Conservation (phyloP, 164 flowering plant genomes). For the Macadamia integrifolia region DNA sequence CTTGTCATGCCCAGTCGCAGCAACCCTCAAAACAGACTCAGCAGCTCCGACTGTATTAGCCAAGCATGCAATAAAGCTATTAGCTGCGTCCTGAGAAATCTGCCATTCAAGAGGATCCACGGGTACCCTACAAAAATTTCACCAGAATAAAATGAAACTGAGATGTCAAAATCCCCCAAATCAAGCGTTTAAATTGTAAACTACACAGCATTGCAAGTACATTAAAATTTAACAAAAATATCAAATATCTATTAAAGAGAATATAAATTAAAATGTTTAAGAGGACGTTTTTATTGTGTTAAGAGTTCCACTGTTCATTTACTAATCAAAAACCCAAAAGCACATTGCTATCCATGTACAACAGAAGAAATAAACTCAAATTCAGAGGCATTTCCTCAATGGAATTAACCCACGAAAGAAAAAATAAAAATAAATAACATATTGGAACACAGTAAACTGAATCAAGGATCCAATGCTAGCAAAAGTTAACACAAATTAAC, state of each 20-base stretch:
- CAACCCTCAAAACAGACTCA: slow-evolving; percentile 92
- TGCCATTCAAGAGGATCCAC: slow-evolving; percentile 99
- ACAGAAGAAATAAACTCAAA: background rate
- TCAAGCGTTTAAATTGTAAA: too few species aligned
- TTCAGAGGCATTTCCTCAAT: background rate
- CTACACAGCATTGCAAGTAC: background rate
- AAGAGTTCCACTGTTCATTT: too few species aligned
- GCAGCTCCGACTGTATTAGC: slow-evolving; percentile 95
- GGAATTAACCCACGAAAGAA: background rate
- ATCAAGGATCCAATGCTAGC: too few species aligned
- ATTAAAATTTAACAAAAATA: background rate
- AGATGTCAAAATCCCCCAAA: background rate
- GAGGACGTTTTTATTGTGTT: too few species aligned
- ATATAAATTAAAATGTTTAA: too few species aligned
- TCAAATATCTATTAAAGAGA: background rate
- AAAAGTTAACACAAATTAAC: too few species aligned
- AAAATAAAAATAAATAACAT: background rate
- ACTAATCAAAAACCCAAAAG: too few species aligned
- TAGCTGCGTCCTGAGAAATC: slow-evolving; percentile 90
- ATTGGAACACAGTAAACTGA: background rate
- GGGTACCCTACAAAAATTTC: slow-evolving; percentile 57
- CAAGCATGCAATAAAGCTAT: slow-evolving; percentile 58
- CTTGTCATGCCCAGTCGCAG: slow-evolving; percentile 96
- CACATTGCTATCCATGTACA: too few species aligned
- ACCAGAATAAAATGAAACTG: background rate